A percentile compares a stretch with the other conserved stretches of the same genome.
phyloP scores from a whole-genome alignment of 768 basidiomycete species.

The Suillus subalutaceus region DNA sequence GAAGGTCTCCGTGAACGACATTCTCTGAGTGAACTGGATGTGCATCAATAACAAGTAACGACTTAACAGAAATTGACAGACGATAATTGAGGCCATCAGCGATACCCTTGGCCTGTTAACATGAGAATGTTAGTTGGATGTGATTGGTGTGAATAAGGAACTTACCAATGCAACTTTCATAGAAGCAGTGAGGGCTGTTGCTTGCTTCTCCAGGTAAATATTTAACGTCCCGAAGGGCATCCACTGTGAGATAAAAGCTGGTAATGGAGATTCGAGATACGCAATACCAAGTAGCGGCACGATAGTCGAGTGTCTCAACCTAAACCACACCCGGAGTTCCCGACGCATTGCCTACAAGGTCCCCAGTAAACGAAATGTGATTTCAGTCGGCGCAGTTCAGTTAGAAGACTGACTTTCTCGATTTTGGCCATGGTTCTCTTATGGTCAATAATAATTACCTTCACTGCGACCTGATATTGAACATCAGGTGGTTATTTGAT shows the following conservation, averaged over 20 bases:
- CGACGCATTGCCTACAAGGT: too few relatives aligned
- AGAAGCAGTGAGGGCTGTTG: neutral
- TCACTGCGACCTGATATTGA: too few relatives aligned
- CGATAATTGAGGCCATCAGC: neutral
- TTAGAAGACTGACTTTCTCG: too few relatives aligned
- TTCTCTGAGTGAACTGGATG: neutral
- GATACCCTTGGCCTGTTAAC: neutral
- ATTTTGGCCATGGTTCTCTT: too few relatives aligned
- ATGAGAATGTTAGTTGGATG: neutral
- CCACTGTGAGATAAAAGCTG: neutral
- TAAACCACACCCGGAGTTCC: constrained; percentile 25
- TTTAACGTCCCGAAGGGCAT: too few relatives aligned
- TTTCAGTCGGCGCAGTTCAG: too few relatives aligned
- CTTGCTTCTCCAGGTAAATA: too few relatives aligned
- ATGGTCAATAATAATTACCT: too few relatives aligned
- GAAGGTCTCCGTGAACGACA: neutral
- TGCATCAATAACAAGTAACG: too few relatives aligned
- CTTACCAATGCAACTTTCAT: neutral
- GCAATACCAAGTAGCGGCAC: constrained; percentile 21
- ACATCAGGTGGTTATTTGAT: too few relatives aligned
- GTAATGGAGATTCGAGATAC: neutral
- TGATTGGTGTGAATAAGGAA: neutral
- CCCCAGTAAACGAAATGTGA: too few relatives aligned
- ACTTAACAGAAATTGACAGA: neutral
- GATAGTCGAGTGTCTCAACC: constrained; percentile 21